Evolutionary conservation across 176 grass and related monocot species (phyloP).

Genomic region (Oryza officinalis): DNA sequence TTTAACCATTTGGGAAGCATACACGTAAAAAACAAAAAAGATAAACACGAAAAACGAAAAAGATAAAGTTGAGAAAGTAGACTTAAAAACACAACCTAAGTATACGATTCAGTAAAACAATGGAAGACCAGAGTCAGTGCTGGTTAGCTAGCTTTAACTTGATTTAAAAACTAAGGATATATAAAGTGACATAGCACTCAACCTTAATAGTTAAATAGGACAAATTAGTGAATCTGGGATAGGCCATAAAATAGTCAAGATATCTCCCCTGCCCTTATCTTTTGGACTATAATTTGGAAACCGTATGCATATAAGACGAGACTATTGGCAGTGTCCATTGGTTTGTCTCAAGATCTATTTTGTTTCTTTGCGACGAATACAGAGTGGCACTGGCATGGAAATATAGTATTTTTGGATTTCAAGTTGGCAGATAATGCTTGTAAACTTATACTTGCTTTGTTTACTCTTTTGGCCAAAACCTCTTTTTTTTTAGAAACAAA

Average conservation of each 20-base stretch:
- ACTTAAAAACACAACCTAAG: too few relatives aligned
- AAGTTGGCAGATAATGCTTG: neutral
- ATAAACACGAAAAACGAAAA: too few relatives aligned
- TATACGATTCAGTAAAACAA: slow-evolving; percentile 21
- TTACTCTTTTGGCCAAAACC: neutral
- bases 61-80: too few relatives aligned
- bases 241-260: neutral
- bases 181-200: slow-evolving; percentile 9
- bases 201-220: neutral
- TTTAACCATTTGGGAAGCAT: too few relatives aligned
- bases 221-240: neutral
- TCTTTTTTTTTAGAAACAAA: neutral
- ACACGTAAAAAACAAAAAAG: too few relatives aligned
- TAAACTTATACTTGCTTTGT: neutral
- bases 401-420: neutral
- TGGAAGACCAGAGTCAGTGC: slow-evolving; percentile 11
- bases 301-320: neutral
- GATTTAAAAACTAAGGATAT: neutral
- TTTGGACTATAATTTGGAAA: neutral
- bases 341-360: neutral
- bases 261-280: neutral
- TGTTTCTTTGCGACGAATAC: neutral
- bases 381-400: neutral
- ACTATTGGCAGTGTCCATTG: neutral
- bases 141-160: slow-evolving; percentile 5